Base-by-base conservation (phyloP, 1,284 basidiomycete genomes). In the Tetrapyrgos nigripes region DNA sequence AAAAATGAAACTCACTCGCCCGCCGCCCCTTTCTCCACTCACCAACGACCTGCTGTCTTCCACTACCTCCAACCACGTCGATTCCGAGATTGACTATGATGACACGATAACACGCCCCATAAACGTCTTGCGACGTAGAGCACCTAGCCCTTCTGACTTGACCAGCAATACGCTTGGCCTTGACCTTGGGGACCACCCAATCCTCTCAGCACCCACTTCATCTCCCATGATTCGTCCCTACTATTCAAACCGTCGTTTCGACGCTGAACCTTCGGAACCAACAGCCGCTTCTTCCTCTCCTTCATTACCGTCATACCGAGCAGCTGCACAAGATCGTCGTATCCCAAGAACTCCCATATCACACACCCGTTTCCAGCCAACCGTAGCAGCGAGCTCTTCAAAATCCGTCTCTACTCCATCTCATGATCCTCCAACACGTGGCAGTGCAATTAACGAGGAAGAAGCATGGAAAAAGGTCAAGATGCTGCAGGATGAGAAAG, bases 391-490 rank as follows among this genome's bases (percentile, higher is more conserved):
- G 40, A 64, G 52, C 11, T 26, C 58, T 55, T 33, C 53, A 31
- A 55, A 54, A 63, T 57, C 60, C 55, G 3, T 54, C 62, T 29
- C 69, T 50, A 53, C 64, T 50, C 57, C 54, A 53, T 46, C 60
- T 45, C 71, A 64, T 63, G 62, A 47, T 59, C 71, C 74, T 50
- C 77, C 82, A 61, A 76, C 78, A 43, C 79, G 75, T 58, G 76
- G 76, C 4, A 83, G 78, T 60, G 75, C 79, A 23, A 72, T 85
- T 23, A 85, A 89, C 64, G 83, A 88, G 65, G 84, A 89, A 57
- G 88, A 91, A 59, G 87, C 88, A 0, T 93, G 91, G 88, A 85
- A 85, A 62, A 88, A 87, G 61, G 86, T 92, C 46, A 81, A 81
- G 66, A 83, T 88, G 78, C 79, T 82, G 48, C 82, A 84, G 61